A percentile compares a stretch with the other conserved stretches of the same genome.
These are phyloP conservation scores for Athelia psychrophila DNA, from an alignment of 1,284 basidiomycete genomes.

Conservation along the genomic window DNA sequence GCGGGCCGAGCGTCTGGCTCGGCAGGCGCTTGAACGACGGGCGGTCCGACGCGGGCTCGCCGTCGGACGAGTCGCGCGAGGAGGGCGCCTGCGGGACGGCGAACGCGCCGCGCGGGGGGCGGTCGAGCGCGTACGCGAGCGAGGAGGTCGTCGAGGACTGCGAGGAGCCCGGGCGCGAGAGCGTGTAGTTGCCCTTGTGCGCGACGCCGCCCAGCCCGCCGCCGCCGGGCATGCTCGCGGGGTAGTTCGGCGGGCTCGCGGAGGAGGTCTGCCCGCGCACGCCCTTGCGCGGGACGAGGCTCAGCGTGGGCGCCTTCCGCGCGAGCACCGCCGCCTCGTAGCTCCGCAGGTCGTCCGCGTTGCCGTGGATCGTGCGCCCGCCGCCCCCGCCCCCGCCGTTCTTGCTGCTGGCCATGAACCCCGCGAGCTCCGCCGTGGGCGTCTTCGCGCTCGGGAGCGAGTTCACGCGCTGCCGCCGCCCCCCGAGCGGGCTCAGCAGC, in stretches of 20 bases:
- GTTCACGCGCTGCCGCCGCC: slow-evolving; percentile 52
- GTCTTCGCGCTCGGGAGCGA: slow-evolving; percentile 68
- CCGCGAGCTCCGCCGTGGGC: slow-evolving; percentile 37
- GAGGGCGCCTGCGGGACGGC: slow-evolving; percentile 15
- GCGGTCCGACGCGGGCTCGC: slow-evolving; percentile 28
- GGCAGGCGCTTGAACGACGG: slow-evolving; percentile 72
- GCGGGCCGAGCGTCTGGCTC: slow-evolving; percentile 65
- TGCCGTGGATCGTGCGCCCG: slow-evolving; percentile 33
- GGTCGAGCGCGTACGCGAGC: slow-evolving; percentile 34
- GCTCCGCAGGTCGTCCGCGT: slow-evolving; percentile 58
- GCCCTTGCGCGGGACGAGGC: slow-evolving; percentile 35
- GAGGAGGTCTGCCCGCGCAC: slow-evolving; percentile 18
- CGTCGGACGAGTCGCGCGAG: slow-evolving; percentile 34
- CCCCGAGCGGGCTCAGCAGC: slow-evolving; percentile 17
- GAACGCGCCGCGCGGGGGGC: slow-evolving; percentile 15
- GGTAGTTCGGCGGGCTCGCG: slow-evolving; percentile 3
- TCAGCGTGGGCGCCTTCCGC: slow-evolving; percentile 57
- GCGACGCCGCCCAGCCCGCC: no score
- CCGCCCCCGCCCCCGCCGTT: not conserved
- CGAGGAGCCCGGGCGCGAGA: slow-evolving; percentile 25
- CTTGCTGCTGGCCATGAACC: slow-evolving; percentile 7
- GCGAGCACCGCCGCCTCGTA: slow-evolving; percentile 77
- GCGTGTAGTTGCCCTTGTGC: slow-evolving; percentile 13
- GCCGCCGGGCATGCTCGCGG: not conserved
- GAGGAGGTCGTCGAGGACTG: slow-evolving; percentile 30